phyloP scores from a whole-genome alignment of 2,329 filamentous ascomycete species.

The Tricladium varicosporioides region DNA sequence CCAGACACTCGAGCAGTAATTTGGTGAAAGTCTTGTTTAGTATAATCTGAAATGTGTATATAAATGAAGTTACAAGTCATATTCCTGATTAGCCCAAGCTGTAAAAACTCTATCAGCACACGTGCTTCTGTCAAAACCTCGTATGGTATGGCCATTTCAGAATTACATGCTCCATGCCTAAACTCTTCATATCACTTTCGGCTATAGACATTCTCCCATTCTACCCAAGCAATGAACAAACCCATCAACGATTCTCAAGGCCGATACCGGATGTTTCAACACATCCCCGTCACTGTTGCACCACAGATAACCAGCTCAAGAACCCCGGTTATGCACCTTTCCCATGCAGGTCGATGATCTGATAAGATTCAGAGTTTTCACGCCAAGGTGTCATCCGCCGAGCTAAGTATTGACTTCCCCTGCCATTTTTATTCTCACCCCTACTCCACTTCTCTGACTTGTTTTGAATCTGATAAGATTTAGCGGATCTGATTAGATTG shows the following conservation, averaged over 20 bases:
- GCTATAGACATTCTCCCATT: background rate
- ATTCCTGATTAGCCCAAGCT: too few relatives aligned
- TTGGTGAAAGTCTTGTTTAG: background rate
- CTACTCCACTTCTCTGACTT: too few relatives aligned
- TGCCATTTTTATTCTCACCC: too few relatives aligned
- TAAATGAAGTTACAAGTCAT: too few relatives aligned
- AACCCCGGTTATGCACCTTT: background rate
- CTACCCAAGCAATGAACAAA: background rate
- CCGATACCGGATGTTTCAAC: background rate
- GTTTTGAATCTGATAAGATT: too few relatives aligned
- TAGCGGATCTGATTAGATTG: too few relatives aligned
- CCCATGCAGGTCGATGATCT: background rate
- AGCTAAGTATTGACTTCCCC: too few relatives aligned
- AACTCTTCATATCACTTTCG: background rate
- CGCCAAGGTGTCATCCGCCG: background rate
- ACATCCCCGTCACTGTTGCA: background rate
- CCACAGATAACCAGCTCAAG: too few relatives aligned
- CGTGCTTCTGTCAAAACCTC: too few relatives aligned
- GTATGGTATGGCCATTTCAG: background rate
- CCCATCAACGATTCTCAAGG: too few relatives aligned
- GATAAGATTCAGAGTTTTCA: constrained; percentile 6
- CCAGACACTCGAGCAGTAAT: constrained; percentile 34
- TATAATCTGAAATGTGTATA: too few relatives aligned
- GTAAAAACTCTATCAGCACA: too few relatives aligned
- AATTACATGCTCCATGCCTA: background rate